These are phyloP conservation scores for Exophiala sp. DNA, from an alignment of 2,329 filamentous ascomycete genomes.

Conservation along the genomic window DNA sequence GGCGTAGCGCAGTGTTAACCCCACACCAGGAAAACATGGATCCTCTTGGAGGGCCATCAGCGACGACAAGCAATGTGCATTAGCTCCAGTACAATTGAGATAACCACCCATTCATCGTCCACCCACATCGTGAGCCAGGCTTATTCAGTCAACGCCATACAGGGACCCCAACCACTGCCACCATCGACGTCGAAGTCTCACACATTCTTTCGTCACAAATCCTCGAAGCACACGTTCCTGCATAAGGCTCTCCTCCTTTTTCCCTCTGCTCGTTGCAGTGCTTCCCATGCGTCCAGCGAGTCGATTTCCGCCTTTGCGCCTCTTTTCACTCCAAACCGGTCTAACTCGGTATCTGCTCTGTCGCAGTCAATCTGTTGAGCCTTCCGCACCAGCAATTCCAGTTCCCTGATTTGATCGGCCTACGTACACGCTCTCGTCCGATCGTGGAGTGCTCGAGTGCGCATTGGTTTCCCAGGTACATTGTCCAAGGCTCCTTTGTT, in stretches of 20 bases:
- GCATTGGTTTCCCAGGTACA: too few species aligned
- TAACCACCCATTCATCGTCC: neutral
- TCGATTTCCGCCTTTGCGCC: neutral
- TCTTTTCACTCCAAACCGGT: neutral
- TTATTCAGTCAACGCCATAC: neutral
- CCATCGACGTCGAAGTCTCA: neutral
- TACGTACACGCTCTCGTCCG: too few species aligned
- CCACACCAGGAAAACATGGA: neutral
- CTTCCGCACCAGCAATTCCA: neutral
- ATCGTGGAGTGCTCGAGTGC: neutral
- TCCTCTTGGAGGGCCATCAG: neutral
- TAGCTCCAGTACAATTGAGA: neutral
- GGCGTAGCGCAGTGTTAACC: neutral
- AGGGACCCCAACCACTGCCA: neutral
- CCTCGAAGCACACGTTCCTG: conserved; percentile 18
- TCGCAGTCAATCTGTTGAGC: too few species aligned
- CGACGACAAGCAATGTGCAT: neutral
- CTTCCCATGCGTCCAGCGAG: conserved; percentile 2
- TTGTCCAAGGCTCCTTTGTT: neutral
- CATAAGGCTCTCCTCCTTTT: conserved; percentile 14
- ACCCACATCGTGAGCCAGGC: neutral
- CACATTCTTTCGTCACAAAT: neutral
- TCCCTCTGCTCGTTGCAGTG: neutral
- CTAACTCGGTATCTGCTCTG: neutral
- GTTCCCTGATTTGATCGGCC: neutral